phyloP scores from a whole-genome alignment of 805 yeast genomes.

The Kuraishia ogatae region DNA sequence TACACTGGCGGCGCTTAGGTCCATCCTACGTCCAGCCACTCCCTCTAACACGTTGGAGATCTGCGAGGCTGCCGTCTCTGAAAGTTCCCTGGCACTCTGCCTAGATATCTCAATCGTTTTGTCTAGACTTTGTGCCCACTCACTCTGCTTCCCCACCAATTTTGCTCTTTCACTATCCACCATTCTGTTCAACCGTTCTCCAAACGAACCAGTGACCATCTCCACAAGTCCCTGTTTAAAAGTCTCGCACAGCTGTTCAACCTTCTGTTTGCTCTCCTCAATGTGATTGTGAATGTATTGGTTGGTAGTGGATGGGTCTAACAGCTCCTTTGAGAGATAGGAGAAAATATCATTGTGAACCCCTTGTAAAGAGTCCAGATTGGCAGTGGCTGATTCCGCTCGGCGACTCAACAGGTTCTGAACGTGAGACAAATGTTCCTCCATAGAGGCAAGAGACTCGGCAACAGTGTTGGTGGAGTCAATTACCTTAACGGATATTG shows the following conservation, averaged over 20 bases:
- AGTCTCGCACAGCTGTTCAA: constrained; percentile 1
- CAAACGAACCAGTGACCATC: constrained; percentile 1
- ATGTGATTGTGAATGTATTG: neutral
- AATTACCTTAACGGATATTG: neutral
- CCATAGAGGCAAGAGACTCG: neutral
- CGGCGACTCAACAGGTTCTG: neutral
- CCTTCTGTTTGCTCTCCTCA: neutral
- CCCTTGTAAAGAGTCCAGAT: neutral
- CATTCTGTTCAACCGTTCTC: neutral
- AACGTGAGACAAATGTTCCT: neutral
- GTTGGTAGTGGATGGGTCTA: neutral
- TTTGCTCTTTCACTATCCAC: neutral
- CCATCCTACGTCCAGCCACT: neutral
- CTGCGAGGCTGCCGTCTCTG: neutral
- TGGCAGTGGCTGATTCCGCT: neutral
- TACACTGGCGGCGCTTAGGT: neutral
- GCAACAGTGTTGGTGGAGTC: neutral
- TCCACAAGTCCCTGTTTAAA: constrained; percentile 1
- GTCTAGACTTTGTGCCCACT: neutral
- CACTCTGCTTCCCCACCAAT: neutral
- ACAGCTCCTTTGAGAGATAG: neutral
- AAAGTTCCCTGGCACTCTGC: neutral
- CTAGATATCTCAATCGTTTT: neutral
- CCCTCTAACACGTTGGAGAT: neutral
- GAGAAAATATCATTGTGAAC: neutral